phyloP scores from a whole-genome alignment of 306 rosid species.

The barrel medic (Medicago truncatula) region DNA sequence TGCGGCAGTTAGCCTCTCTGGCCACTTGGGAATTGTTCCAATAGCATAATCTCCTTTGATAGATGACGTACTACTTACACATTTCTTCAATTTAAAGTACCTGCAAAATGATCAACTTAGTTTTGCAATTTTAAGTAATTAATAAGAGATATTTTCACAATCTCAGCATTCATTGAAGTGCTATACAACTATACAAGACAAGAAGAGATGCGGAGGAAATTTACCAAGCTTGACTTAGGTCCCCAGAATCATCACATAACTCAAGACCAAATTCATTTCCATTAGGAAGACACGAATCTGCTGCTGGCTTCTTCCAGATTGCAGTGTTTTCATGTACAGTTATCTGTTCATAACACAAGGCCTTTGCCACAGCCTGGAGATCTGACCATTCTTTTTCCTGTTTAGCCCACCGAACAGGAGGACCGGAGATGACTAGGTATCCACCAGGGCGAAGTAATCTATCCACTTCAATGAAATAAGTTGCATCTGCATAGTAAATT shows the following conservation, averaged over 20 bases:
- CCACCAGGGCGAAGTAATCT: conserved; percentile 97
- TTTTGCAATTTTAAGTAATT: conserved; percentile 30
- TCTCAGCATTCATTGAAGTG: too few species aligned
- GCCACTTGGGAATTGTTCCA: conserved; percentile 89
- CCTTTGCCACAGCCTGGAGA: conserved; percentile 90
- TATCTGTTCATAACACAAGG: conserved; percentile 86
- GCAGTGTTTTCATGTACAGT: conserved; percentile 89
- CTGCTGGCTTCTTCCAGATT: conserved; percentile 87
- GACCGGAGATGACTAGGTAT: conserved; percentile 87
- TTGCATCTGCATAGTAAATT: conserved; percentile 72
- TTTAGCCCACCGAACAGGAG: conserved; percentile 94
- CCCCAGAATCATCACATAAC: conserved; percentile 77
- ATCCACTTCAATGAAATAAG: conserved; percentile 94
- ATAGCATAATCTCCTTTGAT: conserved; percentile 75
- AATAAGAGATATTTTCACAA: not conserved
- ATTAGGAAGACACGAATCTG: conserved; percentile 77
- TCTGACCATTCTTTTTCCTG: conserved; percentile 98
- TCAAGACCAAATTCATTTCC: conserved; percentile 83
- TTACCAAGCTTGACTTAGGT: conserved; percentile 88
- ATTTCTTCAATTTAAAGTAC: conserved; percentile 85
- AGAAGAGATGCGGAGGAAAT: conserved; percentile 31
- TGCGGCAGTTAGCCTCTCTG: conserved; percentile 70
- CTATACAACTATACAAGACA: not conserved
- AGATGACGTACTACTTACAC: conserved; percentile 71
- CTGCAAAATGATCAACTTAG: conserved; percentile 55